A percentile compares a stretch with the other conserved stretches of the same genome.
phyloP scores from a whole-genome alignment of 2,329 filamentous ascomycete genomes.

The Exophiala sideris region DNA sequence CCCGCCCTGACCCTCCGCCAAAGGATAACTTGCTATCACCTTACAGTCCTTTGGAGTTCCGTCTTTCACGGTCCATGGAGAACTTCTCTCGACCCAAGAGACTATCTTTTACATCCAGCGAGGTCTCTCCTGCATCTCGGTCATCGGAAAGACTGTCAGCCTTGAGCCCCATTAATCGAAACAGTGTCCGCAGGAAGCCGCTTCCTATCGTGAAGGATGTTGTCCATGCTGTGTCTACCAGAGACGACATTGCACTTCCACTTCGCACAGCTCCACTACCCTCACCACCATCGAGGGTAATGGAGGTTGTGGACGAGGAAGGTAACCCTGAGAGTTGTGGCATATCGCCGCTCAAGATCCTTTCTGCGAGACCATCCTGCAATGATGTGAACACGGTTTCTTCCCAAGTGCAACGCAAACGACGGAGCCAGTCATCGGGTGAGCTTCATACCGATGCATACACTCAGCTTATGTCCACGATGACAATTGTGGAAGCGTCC shows the following conservation, averaged over 20 bases:
- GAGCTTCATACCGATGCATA: conserved; percentile 17
- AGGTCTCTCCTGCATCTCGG: conserved; percentile 11
- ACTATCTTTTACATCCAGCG: conserved; percentile 14
- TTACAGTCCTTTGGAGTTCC: conserved; percentile 17
- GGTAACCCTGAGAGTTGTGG: conserved; percentile 1
- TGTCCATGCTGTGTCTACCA: conserved; percentile 29
- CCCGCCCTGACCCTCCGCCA: conserved; percentile 27
- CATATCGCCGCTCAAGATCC: background rate
- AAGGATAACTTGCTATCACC: conserved; percentile 20
- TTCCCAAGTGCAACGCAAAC: conserved; percentile 4
- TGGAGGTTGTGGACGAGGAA: conserved; percentile 16
- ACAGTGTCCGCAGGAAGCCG: conserved; percentile 17
- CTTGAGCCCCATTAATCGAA: conserved; percentile 11
- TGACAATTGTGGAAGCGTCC: background rate
- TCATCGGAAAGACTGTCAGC: conserved; percentile 4
- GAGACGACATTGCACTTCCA: conserved; percentile 23
- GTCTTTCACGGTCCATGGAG: conserved; percentile 44
- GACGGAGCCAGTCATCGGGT: conserved; percentile 22
- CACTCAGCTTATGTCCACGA: background rate
- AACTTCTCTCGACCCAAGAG: conserved; percentile 47
- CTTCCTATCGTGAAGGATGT: conserved; percentile 19
- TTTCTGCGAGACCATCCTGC: background rate
- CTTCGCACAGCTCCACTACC: conserved; percentile 24
- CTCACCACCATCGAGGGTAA: conserved; percentile 13
- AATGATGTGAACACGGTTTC: background rate